These are phyloP conservation scores for Dendrostoma leiphaemia DNA, from an alignment of 2,329 filamentous ascomycete genomes.

Conservation along the genomic window DNA sequence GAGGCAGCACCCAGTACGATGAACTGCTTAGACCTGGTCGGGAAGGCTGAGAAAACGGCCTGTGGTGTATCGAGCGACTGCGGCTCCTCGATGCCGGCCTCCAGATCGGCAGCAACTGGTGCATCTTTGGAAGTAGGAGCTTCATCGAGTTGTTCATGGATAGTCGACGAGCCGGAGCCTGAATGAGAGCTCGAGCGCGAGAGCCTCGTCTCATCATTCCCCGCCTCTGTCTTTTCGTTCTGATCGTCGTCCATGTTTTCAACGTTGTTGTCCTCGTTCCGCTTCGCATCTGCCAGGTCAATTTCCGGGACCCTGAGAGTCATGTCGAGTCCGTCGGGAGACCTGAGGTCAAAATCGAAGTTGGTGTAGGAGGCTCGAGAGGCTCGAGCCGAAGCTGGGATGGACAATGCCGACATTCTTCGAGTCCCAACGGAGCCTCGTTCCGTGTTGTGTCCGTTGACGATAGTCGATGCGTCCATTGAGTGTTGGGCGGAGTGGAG, in stretches of 20 bases:
- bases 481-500: slow-evolving; percentile 1
- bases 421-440: neutral
- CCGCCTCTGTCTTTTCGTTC: neutral
- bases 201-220: neutral
- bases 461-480: slow-evolving; percentile 6
- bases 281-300: neutral
- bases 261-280: neutral
- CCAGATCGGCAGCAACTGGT: neutral
- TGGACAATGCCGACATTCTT: neutral
- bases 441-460: slow-evolving; percentile 1
- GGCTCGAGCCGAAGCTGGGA: neutral
- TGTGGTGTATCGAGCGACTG: neutral
- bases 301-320: neutral
- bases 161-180: slow-evolving; percentile 3
- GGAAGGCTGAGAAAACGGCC: slow-evolving; percentile 36
- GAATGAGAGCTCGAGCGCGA: neutral
- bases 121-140: neutral
- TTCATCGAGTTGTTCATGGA: slow-evolving; percentile 2
- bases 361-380: slow-evolving; percentile 3
- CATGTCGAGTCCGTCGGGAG: neutral
- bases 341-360: neutral
- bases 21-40: slow-evolving; percentile 36
- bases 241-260: neutral
- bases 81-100: slow-evolving; percentile 4
- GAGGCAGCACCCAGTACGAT: slow-evolving; percentile 37